Evolutionary conservation across 2,329 filamentous ascomycete genomes (phyloP).

Genomic region (Penicillium freii): DNA sequence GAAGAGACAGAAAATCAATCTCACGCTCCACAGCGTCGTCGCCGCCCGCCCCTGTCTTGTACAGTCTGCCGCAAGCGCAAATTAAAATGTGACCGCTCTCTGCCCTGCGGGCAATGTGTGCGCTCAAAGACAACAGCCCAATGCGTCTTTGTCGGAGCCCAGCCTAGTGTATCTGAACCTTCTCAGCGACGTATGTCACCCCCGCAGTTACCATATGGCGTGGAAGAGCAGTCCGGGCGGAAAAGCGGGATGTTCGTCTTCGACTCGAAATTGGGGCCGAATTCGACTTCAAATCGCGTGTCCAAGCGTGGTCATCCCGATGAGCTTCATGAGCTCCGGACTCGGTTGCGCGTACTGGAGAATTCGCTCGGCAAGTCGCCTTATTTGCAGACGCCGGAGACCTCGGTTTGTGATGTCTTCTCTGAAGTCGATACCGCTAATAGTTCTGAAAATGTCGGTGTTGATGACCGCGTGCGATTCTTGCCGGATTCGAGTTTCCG

Average conservation of each 20-base stretch:
- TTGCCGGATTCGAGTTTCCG: slow-evolving; percentile 32
- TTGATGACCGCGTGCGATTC: slow-evolving; percentile 30
- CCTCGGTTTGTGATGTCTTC: slow-evolving; percentile 17
- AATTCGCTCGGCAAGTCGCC: slow-evolving; percentile 24
- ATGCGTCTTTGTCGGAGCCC: slow-evolving; percentile 52
- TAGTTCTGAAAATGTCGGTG: slow-evolving; percentile 15
- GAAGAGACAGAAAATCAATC: slow-evolving; percentile 8
- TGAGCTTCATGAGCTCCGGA: slow-evolving; percentile 33
- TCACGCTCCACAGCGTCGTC: slow-evolving; percentile 46
- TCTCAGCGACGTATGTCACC: slow-evolving; percentile 18
- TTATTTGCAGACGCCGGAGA: slow-evolving; percentile 28
- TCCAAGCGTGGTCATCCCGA: slow-evolving; percentile 27
- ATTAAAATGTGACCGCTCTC: slow-evolving; percentile 71
- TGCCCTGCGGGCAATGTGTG: slow-evolving; percentile 64
- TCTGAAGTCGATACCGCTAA: slow-evolving; percentile 14
- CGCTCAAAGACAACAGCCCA: slow-evolving; percentile 51
- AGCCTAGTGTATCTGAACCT: slow-evolving; percentile 6
- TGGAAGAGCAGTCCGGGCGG: slow-evolving; percentile 13
- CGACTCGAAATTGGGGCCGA: slow-evolving; percentile 30
- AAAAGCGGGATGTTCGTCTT: slow-evolving; percentile 34
- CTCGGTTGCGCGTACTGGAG: slow-evolving; percentile 29
- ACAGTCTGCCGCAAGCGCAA: slow-evolving; percentile 72
- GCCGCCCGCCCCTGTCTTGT: slow-evolving; percentile 65
- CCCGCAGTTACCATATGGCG: slow-evolving; percentile 8
- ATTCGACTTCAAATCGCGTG: slow-evolving; percentile 19